phyloP scores from a whole-genome alignment of 805 yeast genomes.

The Torulaspora indica region DNA sequence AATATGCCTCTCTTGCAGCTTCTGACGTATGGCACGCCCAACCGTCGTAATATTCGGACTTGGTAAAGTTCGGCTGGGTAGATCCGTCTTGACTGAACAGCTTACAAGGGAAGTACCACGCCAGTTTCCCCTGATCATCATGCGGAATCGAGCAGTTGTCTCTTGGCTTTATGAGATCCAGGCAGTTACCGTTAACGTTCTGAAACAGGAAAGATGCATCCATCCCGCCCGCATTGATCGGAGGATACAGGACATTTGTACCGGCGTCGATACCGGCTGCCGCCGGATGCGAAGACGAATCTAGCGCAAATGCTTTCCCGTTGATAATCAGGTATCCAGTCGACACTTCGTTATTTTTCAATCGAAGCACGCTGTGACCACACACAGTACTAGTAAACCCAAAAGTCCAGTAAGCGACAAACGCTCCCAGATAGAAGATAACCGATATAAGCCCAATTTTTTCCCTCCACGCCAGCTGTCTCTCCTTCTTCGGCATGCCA shows the following conservation, averaged over 20 bases:
- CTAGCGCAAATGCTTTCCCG: constrained; percentile 74
- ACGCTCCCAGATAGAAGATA: constrained; percentile 65
- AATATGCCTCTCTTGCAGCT: constrained; percentile 64
- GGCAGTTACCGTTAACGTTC: constrained; percentile 88
- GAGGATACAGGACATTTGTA: constrained; percentile 75
- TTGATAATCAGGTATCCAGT: constrained; percentile 66
- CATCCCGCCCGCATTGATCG: constrained; percentile 79
- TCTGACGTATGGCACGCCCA: constrained; percentile 87
- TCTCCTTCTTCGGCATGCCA: constrained; percentile 73
- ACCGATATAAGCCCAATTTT: constrained; percentile 80
- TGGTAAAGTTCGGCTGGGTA: constrained; percentile 56
- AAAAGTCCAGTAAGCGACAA: constrained; percentile 83
- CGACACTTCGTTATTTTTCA: constrained; percentile 54
- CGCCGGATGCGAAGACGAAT: constrained; percentile 69
- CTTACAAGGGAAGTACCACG: constrained; percentile 97
- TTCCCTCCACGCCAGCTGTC: constrained; percentile 97
- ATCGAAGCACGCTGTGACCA: constrained; percentile 41
- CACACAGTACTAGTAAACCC: constrained; percentile 88
- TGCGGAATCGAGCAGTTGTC: constrained; percentile 67
- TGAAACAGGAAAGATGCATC: constrained; percentile 85
- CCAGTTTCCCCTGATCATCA: constrained; percentile 55
- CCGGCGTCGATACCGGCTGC: constrained; percentile 74
- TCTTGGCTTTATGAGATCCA: constrained; percentile 66
- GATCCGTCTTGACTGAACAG: constrained; percentile 67
- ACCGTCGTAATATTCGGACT: constrained; percentile 59